Evolutionary conservation across 768 basidiomycete species (phyloP), one percentile per base, ranked within the genome.

Genomic region (Nidula microcarpa): DNA sequence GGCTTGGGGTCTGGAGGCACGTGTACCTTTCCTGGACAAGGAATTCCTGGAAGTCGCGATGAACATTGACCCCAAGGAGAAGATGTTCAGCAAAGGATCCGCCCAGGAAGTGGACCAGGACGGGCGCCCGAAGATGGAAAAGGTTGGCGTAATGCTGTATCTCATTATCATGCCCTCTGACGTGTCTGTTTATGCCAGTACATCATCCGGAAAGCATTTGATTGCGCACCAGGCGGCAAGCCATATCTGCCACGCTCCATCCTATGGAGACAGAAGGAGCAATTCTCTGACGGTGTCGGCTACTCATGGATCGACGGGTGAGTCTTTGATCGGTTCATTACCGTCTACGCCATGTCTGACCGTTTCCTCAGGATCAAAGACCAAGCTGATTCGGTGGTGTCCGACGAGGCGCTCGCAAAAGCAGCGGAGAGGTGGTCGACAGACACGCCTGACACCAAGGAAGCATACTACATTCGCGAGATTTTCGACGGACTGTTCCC

Each of bases 251-350:
- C 97, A 10, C 80, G 80, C 53, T 91, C 90, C 13, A 98, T 99
- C 62, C 78, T 99, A 41, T 99, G 97, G 97, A 82, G 97, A 53
- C 97, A 99, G 69, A 99, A 99, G 69, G 97, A 99, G 72, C 95
- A 98, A 63, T 99, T 99, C 75, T 98, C 95, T 1, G 97, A 99
- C 63, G 97, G 97, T 51, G 94, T 97, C 51, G 95, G 96, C 33
- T 98, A 97, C 72, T 95, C 94, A 33, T 98, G 96, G 95, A 98
- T 98, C 64, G 95, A 98, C 62, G 93, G 94, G 90, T 90, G 62
- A 43, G 80, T 33, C 43, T 45, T n/a, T 8, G 23, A 48, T 51
- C 10, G 18, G 6, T 23, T 23, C 23, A 23, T 23, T 23, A 23
- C 51, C 35, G 43, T 35, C 47, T 45, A 17, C 33, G 16, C 23